A percentile compares a stretch with the other conserved stretches of the same genome.
phyloP scores from a whole-genome alignment of 306 rosid genomes.

The Trichosanthes cucumerina region DNA sequence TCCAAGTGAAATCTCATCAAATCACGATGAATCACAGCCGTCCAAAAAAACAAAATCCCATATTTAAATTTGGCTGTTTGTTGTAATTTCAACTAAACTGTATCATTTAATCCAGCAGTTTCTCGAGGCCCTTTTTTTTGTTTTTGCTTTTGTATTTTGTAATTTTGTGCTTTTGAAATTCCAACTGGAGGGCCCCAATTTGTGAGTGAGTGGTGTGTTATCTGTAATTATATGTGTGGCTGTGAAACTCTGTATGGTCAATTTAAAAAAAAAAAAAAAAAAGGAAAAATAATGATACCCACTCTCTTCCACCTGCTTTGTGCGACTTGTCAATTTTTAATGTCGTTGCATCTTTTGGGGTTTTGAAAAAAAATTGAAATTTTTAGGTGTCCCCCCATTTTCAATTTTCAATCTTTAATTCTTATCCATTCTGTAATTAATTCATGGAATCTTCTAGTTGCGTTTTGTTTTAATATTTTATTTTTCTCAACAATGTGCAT shows the following conservation, averaged over 20 bases:
- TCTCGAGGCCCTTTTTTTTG: neutral
- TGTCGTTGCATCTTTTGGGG: neutral
- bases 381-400: neutral
- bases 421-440: neutral
- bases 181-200: neutral
- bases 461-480: neutral
- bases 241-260: neutral
- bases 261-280: neutral
- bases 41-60: neutral
- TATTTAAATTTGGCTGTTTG: neutral
- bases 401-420: neutral
- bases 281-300: neutral
- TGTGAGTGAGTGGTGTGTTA: neutral
- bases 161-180: neutral
- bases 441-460: neutral
- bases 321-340: neutral
- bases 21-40: neutral
- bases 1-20: constrained; percentile 17
- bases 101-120: neutral
- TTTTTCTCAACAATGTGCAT: neutral
- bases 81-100: neutral
- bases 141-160: neutral
- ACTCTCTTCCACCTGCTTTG: neutral
- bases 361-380: neutral
- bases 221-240: constrained; percentile 7